Percentiles rank a stretch among this genome's conserved stretches.
These are phyloP conservation scores for Coccomyxa sp. DNA, from an alignment of 139 green algal species.

Conservation along the genomic window DNA sequence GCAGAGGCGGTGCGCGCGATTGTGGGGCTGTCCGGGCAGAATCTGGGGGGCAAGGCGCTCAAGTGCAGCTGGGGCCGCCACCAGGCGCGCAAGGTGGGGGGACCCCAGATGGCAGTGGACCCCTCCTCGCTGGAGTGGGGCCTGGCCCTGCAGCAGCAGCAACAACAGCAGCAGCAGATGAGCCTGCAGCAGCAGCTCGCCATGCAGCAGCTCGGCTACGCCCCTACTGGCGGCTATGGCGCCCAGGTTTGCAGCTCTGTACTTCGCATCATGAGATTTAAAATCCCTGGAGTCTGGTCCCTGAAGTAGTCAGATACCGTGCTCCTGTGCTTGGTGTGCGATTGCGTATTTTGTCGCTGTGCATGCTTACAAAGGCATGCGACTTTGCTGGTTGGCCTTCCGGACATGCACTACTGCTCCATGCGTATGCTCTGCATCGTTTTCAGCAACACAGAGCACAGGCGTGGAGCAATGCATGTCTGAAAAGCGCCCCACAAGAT, in stretches of 20 bases:
- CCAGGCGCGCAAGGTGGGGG: slow-evolving; percentile 4
- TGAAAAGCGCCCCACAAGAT: neutral
- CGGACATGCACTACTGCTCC: no score
- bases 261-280: neutral
- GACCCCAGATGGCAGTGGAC: no score
- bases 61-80: slow-evolving; percentile 57
- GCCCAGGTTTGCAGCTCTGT: neutral
- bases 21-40: slow-evolving; percentile 40
- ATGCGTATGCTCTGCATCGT: no score
- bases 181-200: neutral
- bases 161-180: neutral
- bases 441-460: no score
- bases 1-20: slow-evolving; percentile 59
- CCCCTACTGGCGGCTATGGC: neutral
- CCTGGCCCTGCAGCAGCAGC: neutral
- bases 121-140: no score
- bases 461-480: no score
- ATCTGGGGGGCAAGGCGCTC: slow-evolving; percentile 35
- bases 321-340: neutral
- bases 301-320: neutral
- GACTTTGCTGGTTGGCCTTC: no score
- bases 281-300: neutral
- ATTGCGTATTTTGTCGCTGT: neutral
- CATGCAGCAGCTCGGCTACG: neutral
- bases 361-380: no score